Conservation (phyloP, 352 stramenopile genomes). For the Globisporangium abappressorium region DNA sequence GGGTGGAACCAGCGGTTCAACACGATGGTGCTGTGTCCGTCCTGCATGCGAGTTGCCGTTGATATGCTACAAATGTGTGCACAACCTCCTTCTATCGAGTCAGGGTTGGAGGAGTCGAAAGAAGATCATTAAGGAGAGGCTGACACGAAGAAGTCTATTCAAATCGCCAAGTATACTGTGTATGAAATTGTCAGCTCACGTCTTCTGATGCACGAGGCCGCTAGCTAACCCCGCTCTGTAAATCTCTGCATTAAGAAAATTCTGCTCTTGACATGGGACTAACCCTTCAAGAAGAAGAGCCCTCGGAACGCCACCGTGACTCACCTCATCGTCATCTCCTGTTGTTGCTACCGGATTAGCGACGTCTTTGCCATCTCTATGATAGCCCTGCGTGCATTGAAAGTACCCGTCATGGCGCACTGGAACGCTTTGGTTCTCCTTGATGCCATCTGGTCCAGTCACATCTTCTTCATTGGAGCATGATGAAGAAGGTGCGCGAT, state of each 20-base stretch:
- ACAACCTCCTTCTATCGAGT: neutral
- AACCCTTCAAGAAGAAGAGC: conserved; percentile 14
- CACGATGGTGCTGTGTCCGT: conserved; percentile 42
- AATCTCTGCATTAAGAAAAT: conserved; percentile 21
- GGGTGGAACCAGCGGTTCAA: conserved; percentile 54
- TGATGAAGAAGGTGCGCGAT: conserved; percentile 16
- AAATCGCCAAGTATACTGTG: neutral
- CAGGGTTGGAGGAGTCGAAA: conserved; percentile 9
- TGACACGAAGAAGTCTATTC: neutral
- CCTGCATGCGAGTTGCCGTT: conserved; percentile 32
- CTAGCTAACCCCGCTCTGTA: conserved; percentile 4
- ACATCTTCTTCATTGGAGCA: neutral
- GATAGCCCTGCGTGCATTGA: conserved; percentile 30
- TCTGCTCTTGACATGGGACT: conserved; percentile 23
- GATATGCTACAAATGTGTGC: conserved; percentile 12
- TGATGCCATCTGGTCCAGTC: neutral
- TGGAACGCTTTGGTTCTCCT: conserved; percentile 11
- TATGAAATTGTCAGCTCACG: conserved; percentile 1
- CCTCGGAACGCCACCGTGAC: neutral
- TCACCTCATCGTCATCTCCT: neutral
- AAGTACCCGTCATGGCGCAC: conserved; percentile 52
- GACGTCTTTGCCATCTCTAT: neutral
- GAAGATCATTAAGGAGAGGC: neutral
- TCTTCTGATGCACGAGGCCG: neutral
- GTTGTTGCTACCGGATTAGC: neutral